Percentiles rank a stretch among this genome's conserved stretches.
These are phyloP conservation scores for Botrytis porri DNA, from an alignment of 2,329 filamentous ascomycete genomes.

Conservation along the genomic window DNA sequence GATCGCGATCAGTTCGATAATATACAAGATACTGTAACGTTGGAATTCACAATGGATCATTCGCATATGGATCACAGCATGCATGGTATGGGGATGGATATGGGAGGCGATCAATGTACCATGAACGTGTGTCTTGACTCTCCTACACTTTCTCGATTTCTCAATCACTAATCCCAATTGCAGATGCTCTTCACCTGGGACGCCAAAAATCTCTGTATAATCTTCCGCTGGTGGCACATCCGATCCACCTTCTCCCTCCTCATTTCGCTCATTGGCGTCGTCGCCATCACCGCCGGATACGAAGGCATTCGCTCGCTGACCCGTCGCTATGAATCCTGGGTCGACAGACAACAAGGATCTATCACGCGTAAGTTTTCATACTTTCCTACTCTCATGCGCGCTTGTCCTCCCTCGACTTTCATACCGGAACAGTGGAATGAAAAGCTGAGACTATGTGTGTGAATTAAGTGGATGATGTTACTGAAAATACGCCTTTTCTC, in stretches of 20 bases:
- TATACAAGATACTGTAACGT: neutral
- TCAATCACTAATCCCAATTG: neutral
- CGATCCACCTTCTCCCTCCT: slow-evolving; percentile 70
- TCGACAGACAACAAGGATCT: slow-evolving; percentile 27
- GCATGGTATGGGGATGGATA: slow-evolving; percentile 47
- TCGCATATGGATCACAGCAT: slow-evolving; percentile 39
- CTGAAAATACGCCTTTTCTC: slow-evolving; percentile 63
- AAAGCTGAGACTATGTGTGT: slow-evolving; percentile 32
- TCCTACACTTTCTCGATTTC: neutral
- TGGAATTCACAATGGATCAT: slow-evolving; percentile 2
- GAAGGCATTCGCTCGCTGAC: slow-evolving; percentile 79
- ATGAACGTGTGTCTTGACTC: slow-evolving; percentile 70
- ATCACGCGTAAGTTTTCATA: slow-evolving; percentile 34
- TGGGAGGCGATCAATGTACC: slow-evolving; percentile 67
- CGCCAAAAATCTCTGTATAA: slow-evolving; percentile 88
- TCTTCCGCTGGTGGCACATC: slow-evolving; percentile 90
- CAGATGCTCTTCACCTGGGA: slow-evolving; percentile 99
- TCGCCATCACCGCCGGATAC: slow-evolving; percentile 85
- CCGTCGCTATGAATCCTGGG: slow-evolving; percentile 67
- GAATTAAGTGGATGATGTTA: slow-evolving; percentile 39
- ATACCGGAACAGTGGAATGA: slow-evolving; percentile 18
- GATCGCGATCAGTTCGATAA: neutral
- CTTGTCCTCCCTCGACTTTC: slow-evolving; percentile 20
- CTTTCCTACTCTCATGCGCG: slow-evolving; percentile 14
- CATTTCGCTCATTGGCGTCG: slow-evolving; percentile 77